A percentile compares a stretch with the other conserved stretches of the same genome.
These are phyloP conservation scores for Straminergon stramineum DNA, from an alignment of 225 moss, liverwort and hornwort genomes.

Conservation along the genomic window DNA sequence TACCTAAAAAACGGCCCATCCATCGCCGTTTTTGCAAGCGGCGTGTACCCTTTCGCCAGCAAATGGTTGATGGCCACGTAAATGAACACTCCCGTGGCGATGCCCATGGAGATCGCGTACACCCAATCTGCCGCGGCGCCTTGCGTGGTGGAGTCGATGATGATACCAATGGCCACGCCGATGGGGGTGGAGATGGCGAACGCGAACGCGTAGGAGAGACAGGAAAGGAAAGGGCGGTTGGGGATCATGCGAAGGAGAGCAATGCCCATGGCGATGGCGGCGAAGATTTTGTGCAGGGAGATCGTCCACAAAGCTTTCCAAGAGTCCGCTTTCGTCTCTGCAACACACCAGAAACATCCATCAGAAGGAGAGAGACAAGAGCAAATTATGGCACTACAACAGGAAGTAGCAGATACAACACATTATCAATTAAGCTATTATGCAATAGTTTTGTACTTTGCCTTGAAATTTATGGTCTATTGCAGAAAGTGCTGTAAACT, in stretches of 20 bases:
- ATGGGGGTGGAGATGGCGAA: slow-evolving; percentile 87
- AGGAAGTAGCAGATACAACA: not conserved
- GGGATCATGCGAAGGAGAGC: slow-evolving; percentile 87
- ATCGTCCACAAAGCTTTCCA: slow-evolving; percentile 85
- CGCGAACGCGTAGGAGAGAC: slow-evolving; percentile 48
- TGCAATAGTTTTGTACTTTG: not conserved
- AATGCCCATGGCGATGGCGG: slow-evolving; percentile 88
- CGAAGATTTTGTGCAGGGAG: slow-evolving; percentile 79
- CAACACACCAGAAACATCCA: not conserved
- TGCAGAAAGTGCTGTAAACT: not conserved
- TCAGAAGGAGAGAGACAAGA: not conserved
- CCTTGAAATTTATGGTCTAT: not conserved
- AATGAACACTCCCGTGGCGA: slow-evolving; percentile 80
- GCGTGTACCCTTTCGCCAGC: slow-evolving; percentile 55
- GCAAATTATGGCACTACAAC: not conserved
- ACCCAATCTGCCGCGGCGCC: slow-evolving; percentile 73
- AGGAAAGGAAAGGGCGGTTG: slow-evolving; percentile 57
- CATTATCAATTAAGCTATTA: not conserved
- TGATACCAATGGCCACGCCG: slow-evolving; percentile 81
- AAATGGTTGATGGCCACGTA: slow-evolving; percentile 91
- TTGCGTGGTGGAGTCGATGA: slow-evolving; percentile 61
- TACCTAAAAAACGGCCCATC: slow-evolving; percentile 36
- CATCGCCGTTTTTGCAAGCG: not conserved
- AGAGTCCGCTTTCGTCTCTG: slow-evolving; percentile 36
- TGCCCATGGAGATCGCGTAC: slow-evolving; percentile 73